Evolutionary conservation across 169 alveolate species (phyloP).

Genomic region (Plasmodium vivax): DNA sequence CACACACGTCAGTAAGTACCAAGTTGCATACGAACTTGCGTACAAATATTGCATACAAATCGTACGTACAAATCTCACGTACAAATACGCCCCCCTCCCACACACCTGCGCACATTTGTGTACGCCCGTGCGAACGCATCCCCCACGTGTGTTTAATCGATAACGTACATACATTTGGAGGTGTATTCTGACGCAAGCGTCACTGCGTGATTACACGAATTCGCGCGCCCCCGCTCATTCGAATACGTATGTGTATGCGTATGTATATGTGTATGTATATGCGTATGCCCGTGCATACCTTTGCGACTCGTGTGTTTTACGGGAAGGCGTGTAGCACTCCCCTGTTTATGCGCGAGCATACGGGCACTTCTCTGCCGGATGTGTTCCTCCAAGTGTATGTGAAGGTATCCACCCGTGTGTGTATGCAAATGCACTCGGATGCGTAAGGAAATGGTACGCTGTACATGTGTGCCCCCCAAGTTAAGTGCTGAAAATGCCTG

Average conservation of each 20-base stretch:
- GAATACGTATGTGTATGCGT: slow-evolving; percentile 1
- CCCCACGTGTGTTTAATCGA: background rate
- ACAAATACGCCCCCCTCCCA: background rate
- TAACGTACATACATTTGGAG: background rate
- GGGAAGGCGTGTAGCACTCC: background rate
- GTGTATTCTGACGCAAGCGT: background rate
- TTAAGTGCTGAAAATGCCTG: slow-evolving; percentile 39
- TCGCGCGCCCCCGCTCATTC: background rate
- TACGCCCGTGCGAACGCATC: background rate
- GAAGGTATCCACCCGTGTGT: slow-evolving; percentile 1
- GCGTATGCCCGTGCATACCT: background rate
- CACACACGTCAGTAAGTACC: background rate
- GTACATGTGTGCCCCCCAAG: background rate
- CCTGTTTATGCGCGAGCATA: background rate
- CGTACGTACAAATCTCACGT: no score
- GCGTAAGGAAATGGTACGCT: background rate
- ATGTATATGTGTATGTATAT: no score
- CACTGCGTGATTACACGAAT: background rate
- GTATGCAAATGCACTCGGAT: background rate
- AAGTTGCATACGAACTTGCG: no score
- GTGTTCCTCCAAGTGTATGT: background rate
- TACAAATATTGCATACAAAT: no score
- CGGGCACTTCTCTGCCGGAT: background rate
- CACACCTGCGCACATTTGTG: background rate
- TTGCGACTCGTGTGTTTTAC: background rate